Evolutionary conservation across 805 yeast species (phyloP), one percentile per base, ranked within the genome.

Genomic region (Phaffomyces thermotolerans): DNA sequence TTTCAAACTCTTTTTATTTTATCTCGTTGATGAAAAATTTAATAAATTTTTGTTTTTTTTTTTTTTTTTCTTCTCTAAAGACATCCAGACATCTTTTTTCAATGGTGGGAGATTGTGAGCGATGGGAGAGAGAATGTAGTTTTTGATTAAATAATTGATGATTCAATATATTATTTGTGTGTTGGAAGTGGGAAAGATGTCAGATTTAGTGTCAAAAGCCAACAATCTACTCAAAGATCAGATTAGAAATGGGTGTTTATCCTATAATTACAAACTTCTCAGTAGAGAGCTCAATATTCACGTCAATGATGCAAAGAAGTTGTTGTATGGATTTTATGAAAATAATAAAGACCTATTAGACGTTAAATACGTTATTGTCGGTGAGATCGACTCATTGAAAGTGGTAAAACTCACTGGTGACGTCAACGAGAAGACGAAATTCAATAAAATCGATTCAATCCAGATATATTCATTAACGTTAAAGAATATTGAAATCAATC

Each of bases 321-420:
- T 66, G 6, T 61, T 76, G 24, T 60, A 59, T 47, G 56, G 65
- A 4, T 75, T 64, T 52, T 71, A 66, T 49, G 48, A 52, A 6
- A 51, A 61, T 30, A 67, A 73, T 49, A 57, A 53, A 42, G 57
- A 64, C 15, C 57, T 62, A 34, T 43, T 75, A 8, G 52, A 59
- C 5, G 75, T 76, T 0, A 59, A 69, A 0, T 74, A 67, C 47
- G 50, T 73, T 4, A 65, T 72, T 13, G 56, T 65, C 1, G 80
- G 80, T 7, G 35, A 43, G 2, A 32, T 46, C n/a, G 56, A 32
- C 3, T 20, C 17, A 3, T 44, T 44, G 57, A 31, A 51, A 2
- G 39, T 44, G 0, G 39, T 53, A 50, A 42, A 56, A 50, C 8
- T 62, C 44, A 52, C 67, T 10, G 41, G 41, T 1, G 56, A 52